Evolutionary conservation across 179 eudicot genomes (phyloP), one percentile per base, ranked within the genome.

Genomic region (Patellifolia procumbens): DNA sequence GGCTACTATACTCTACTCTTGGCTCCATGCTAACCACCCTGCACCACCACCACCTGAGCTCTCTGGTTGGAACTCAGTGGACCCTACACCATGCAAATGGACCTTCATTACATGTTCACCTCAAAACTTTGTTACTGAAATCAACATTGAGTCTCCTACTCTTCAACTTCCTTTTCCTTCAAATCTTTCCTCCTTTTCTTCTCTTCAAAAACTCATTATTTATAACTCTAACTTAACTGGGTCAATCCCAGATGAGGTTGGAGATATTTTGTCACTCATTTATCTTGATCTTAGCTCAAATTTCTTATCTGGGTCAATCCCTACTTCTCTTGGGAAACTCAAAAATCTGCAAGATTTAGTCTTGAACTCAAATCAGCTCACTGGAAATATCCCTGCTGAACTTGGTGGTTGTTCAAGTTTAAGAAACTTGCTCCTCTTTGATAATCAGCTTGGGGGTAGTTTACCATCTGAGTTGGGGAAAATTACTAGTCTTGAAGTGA

Each of bases 51-150:
- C 77, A 15, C 8, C 48, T 35, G 75, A 74, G 72, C 80, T 78
- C 69, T 79, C 88, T 67, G 49, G 61, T 19, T 90, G 94, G 94
- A 75, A 82, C 80, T 39, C 73, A 35, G 26, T 55, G n/a, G 86
- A 90, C 65, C 64, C 86, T n/a, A 81, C 81, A 24, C 94, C 94
- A 28, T 90, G 94, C 81, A 70, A 81, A 56, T 90, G 94, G 94
- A 73, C 83, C 11, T 84, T 73, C 70, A 78, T 90, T 71, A 56
- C 74, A 28, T 90, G 94, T 32, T 79, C 85, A 24, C 24, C 34
- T 45, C 73, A 83, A 12, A 85, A 85, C n/a, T 68, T 70, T 68
- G 88, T 89, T 67, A 77, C 88, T 2, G 79, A 86, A 55, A 85
- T 86, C 58, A 76, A 73, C 16, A 82, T 90, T 35, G 82, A 59